Percentiles rank a stretch among this genome's conserved stretches.
Conservation (phyloP, 257 asterid genomes). For the Solanum clarkiae region DNA sequence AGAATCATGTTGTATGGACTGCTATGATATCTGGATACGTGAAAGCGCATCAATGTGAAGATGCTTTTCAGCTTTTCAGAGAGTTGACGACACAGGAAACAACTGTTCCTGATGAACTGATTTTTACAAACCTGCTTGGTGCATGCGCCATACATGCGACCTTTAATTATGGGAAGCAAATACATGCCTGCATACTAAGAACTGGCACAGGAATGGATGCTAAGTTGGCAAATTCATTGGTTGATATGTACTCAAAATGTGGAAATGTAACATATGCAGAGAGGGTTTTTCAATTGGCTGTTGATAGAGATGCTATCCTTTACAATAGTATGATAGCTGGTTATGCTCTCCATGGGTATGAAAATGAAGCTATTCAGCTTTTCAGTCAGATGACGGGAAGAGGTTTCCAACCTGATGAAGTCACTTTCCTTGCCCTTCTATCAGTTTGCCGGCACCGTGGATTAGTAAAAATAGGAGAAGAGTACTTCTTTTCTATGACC, state of each 20-base stretch:
- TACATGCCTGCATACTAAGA: conserved; percentile 52
- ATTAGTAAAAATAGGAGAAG: conserved; percentile 51
- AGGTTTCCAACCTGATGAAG: conserved; percentile 54
- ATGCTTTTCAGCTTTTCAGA: conserved; percentile 60
- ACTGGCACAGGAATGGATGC: conserved; percentile 31
- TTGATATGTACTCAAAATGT: conserved; percentile 85
- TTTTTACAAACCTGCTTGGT: conserved; percentile 48
- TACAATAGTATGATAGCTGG: conserved; percentile 82
- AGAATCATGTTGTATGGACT: conserved; percentile 62
- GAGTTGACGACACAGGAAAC: conserved; percentile 22
- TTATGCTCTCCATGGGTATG: conserved; percentile 77
- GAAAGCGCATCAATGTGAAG: conserved; percentile 36
- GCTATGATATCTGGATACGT: conserved; percentile 72
- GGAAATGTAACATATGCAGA: conserved; percentile 48
- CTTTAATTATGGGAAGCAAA: conserved; percentile 61
- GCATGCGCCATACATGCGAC: conserved; percentile 59
- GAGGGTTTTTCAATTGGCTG: conserved; percentile 29
- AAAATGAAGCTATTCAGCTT: conserved; percentile 38
- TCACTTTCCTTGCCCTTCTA: conserved; percentile 67
- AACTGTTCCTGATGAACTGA: conserved; percentile 32
- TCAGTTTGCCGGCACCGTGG: conserved; percentile 90
- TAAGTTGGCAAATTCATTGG: conserved; percentile 42
- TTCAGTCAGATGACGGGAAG: conserved; percentile 43
- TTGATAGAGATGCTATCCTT: conserved; percentile 33
- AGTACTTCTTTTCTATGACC: conserved; percentile 55